Evolutionary conservation across 2,329 filamentous ascomycete species (phyloP).

Genomic region (Diplodia seriata): DNA sequence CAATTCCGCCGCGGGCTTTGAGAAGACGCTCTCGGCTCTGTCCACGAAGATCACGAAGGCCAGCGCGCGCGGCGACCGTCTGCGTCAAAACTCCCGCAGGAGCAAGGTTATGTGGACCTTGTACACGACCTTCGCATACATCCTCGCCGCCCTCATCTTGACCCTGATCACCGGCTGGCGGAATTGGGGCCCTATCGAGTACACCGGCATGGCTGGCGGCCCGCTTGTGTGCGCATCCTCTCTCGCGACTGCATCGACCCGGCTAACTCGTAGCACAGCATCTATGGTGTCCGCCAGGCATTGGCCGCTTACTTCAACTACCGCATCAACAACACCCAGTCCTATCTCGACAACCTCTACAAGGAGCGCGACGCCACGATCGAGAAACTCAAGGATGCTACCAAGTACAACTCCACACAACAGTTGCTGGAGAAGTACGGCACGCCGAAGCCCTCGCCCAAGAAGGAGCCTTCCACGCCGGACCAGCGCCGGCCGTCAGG

Average conservation of each 20-base stretch:
- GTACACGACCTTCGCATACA: conserved; percentile 88
- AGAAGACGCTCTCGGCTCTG: conserved; percentile 84
- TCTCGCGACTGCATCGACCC: neutral
- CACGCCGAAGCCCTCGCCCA: conserved; percentile 54
- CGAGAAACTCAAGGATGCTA: conserved; percentile 91
- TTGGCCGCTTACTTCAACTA: conserved; percentile 79
- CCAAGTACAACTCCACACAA: conserved; percentile 94
- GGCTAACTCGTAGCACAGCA: conserved; percentile 61
- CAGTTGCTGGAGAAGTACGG: conserved; percentile 95
- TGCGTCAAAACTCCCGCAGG: conserved; percentile 75
- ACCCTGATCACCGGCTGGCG: conserved; percentile 84
- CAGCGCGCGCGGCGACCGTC: conserved; percentile 74
- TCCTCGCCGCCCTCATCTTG: conserved; percentile 82
- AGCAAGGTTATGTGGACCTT: conserved; percentile 87
- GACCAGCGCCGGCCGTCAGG: conserved; percentile 43
- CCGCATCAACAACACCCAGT: conserved; percentile 73
- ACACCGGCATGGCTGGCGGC: conserved; percentile 76
- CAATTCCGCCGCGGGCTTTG: conserved; percentile 87
- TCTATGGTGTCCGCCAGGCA: conserved; percentile 74
- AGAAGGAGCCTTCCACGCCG: conserved; percentile 49
- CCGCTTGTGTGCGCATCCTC: conserved; percentile 70
- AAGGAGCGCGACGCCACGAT: conserved; percentile 86
- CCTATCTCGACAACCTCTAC: conserved; percentile 75
- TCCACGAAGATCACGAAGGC: conserved; percentile 81
- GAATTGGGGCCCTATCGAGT: conserved; percentile 78